phyloP scores from a whole-genome alignment of 495 filamentous ascomycete genomes.

The Hypoxylon lienhwacheense region DNA sequence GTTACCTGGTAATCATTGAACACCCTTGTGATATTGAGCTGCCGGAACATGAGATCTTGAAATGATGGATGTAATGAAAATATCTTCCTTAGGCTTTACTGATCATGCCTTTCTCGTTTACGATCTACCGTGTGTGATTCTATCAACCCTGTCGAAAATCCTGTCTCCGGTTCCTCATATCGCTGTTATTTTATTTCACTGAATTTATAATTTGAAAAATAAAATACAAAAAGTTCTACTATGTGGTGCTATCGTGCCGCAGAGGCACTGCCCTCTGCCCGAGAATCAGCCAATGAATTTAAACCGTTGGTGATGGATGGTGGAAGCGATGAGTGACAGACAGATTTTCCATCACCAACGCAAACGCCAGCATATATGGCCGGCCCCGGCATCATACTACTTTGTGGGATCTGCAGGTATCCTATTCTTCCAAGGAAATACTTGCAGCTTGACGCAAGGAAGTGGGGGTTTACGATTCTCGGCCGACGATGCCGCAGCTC shows the following conservation, averaged over 20 bases:
- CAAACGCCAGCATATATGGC: slow-evolving; percentile 3
- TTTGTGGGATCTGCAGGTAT: slow-evolving; percentile 25
- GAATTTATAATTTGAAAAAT: too few relatives aligned
- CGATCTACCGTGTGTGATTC: too few relatives aligned
- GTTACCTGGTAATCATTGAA: slow-evolving; percentile 8
- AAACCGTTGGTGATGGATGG: not conserved
- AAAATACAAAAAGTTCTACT: too few relatives aligned
- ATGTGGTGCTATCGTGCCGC: too few relatives aligned
- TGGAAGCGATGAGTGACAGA: not conserved
- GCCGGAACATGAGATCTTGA: not conserved
- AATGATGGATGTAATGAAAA: slow-evolving; percentile 5
- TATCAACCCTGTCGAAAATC: too few relatives aligned
- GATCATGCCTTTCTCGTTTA: too few relatives aligned
- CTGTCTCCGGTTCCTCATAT: too few relatives aligned
- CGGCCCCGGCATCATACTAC: slow-evolving; percentile 25
- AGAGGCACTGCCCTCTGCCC: too few relatives aligned
- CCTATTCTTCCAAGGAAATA: slow-evolving; percentile 25
- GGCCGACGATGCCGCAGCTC: slow-evolving; percentile 17
- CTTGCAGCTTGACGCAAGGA: slow-evolving; percentile 20
- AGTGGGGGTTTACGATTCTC: slow-evolving; percentile 23
- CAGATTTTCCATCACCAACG: slow-evolving; percentile 11
- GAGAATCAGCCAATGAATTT: too few relatives aligned
- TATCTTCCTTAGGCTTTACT: too few relatives aligned
- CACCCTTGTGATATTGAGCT: not conserved
- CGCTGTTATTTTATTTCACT: too few relatives aligned